These are phyloP conservation scores for Lolium rigidum DNA, from an alignment of 176 grass and related monocot genomes.

Conservation along the genomic window DNA sequence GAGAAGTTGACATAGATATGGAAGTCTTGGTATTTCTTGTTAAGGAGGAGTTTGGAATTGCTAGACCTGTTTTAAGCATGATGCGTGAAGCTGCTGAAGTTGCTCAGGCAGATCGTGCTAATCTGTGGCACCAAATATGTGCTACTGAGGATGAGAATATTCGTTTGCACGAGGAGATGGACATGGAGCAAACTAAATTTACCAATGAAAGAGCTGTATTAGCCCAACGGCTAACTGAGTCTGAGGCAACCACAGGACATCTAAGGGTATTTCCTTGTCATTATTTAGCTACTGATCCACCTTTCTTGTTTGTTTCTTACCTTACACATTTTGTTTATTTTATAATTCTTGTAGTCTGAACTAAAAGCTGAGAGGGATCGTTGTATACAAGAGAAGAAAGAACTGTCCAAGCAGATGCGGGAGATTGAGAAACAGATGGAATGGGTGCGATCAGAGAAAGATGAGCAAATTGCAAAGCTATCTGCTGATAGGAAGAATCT, in stretches of 20 bases:
- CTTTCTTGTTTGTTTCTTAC: slow-evolving; percentile 41
- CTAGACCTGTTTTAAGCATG: slow-evolving; percentile 83
- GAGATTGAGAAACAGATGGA: slow-evolving; percentile 92
- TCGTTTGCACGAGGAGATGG: slow-evolving; percentile 72
- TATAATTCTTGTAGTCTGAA: slow-evolving; percentile 66
- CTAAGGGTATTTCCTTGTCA: slow-evolving; percentile 66
- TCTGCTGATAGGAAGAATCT: slow-evolving; percentile 73
- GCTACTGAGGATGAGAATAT: slow-evolving; percentile 89
- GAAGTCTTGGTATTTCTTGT: slow-evolving; percentile 92
- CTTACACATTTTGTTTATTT: slow-evolving; percentile 41
- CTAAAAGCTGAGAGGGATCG: slow-evolving; percentile 80
- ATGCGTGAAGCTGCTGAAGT: slow-evolving; percentile 80
- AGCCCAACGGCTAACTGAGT: slow-evolving; percentile 54
- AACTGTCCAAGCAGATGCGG: slow-evolving; percentile 60
- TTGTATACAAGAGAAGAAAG: slow-evolving; percentile 72
- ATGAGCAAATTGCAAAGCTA: slow-evolving; percentile 83
- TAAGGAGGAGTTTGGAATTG: slow-evolving; percentile 73
- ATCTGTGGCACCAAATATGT: slow-evolving; percentile 93
- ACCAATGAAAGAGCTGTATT: slow-evolving; percentile 63
- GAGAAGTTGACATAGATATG: slow-evolving; percentile 89
- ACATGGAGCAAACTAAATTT: slow-evolving; percentile 72
- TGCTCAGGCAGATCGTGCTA: slow-evolving; percentile 81
- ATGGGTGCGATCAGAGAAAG: slow-evolving; percentile 95
- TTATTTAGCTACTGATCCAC: slow-evolving; percentile 23
- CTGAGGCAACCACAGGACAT: slow-evolving; percentile 56